Base-by-base conservation (phyloP, 1,284 basidiomycete species). In the Cutaneotrichosporon mucoides region DNA sequence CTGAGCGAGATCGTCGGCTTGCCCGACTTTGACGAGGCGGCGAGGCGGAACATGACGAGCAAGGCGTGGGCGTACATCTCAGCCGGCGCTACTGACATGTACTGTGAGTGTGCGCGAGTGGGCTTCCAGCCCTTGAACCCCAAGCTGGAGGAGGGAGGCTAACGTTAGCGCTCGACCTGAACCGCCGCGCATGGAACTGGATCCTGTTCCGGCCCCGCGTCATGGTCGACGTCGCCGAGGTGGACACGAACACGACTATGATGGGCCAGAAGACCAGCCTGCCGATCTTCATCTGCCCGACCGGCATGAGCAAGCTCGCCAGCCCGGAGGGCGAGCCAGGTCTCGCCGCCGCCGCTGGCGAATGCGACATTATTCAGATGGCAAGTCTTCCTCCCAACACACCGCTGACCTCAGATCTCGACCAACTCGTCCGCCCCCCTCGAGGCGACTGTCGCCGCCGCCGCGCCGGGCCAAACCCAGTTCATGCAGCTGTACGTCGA, bases 401-500 rank as follows among this genome's bases (percentile, higher is more conserved):
- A 15, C 7, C 7, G 49, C 38, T 41, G 9, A n/a, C 35, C 9
- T 3, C 59, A 77, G 75, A 72, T 79, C 37, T 77, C 74, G 7
- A 78, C 76, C 13, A 78, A 77, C 66, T 72, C 76, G 33, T 77
- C 75, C 0, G 72, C 73, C 2, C 73, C 76, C 0, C 64, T 79
- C 35, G 62, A 70, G 4, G 70, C 71, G 12, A 79, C 78, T 46
- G 68, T 77, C 49, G 63, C 48, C 0, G 71, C 68, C 1, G 63
- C 65, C 4, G 64, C 67, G 2, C 61, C 68, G 0, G 60, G 66
- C 6, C 76, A 77, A 54, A 61, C 71, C 12, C 76, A 77, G 62
- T 76, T 79, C 63, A 78, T 79, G 76, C 77, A 79, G 62, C 73
- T 79, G 51, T 78, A 79, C 66, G 77, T 78, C 13, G 75, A 78